A percentile compares a stretch with the other conserved stretches of the same genome.
These are phyloP conservation scores for Metarhizium sp. DNA, from an alignment of 2,329 filamentous ascomycete genomes.

Conservation along the genomic window DNA sequence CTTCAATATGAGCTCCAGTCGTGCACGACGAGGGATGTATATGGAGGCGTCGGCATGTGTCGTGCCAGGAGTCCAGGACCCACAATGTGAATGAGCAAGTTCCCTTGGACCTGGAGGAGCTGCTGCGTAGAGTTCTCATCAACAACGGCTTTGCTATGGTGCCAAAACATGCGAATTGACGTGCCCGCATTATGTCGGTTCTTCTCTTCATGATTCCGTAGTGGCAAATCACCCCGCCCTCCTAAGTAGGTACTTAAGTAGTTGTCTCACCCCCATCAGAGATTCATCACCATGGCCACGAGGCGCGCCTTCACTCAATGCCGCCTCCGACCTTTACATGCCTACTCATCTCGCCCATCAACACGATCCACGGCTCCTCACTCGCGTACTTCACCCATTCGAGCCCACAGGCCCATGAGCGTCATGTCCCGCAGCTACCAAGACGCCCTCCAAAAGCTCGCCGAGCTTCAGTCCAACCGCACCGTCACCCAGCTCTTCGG, in stretches of 20 bases:
- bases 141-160: too few species aligned
- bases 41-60: neutral
- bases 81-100: neutral
- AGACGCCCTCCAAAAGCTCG: slow-evolving; percentile 64
- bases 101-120: too few species aligned
- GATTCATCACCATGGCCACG: neutral
- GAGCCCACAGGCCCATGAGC: slow-evolving; percentile 6
- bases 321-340: neutral
- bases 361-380: neutral
- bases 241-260: too few species aligned
- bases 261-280: neutral
- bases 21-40: neutral
- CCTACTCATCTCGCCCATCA: neutral
- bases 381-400: neutral
- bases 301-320: neutral
- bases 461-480: slow-evolving; percentile 71
- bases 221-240: neutral
- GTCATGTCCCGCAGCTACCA: slow-evolving; percentile 35
- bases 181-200: neutral
- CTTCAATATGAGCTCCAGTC: neutral
- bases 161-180: neutral
- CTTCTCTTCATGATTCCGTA: neutral
- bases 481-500: slow-evolving; percentile 47
- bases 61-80: neutral
- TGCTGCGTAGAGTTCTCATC: neutral